These are phyloP conservation scores for Trametes elegans DNA, from an alignment of 768 basidiomycete genomes.

Conservation along the genomic window DNA sequence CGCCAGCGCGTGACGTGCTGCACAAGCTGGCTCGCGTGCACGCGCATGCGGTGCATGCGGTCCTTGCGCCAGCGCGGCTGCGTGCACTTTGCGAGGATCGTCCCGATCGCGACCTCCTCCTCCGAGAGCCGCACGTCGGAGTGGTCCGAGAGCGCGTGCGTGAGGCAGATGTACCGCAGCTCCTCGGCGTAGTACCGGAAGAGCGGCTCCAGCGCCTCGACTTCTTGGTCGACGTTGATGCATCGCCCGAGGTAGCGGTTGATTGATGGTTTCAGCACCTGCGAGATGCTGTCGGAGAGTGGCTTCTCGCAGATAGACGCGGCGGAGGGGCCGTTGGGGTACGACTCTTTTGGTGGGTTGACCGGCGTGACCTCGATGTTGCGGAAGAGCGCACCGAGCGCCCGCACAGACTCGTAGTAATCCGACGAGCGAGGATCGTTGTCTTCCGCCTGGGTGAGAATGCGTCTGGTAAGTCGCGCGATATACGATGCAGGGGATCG, in stretches of 20 bases:
- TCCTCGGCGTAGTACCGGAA: conserved; percentile 60
- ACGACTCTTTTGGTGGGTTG: conserved; percentile 26
- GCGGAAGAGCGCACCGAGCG: conserved; percentile 71
- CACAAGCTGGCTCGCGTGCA: conserved; percentile 53
- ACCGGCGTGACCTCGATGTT: conserved; percentile 36
- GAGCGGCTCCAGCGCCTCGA: conserved; percentile 32
- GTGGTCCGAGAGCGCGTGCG: conserved; percentile 66
- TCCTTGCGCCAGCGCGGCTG: conserved; percentile 58
- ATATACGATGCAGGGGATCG: conserved; percentile 1
- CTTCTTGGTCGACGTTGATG: conserved; percentile 11
- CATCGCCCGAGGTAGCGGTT: conserved; percentile 11
- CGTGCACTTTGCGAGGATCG: conserved; percentile 66
- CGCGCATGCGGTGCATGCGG: conserved; percentile 59
- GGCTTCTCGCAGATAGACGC: conserved; percentile 1
- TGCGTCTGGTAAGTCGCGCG: not conserved
- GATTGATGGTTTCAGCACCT: conserved; percentile 16
- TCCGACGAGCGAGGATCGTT: conserved; percentile 48
- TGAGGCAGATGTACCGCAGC: conserved; percentile 63
- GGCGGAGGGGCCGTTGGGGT: conserved; percentile 5
- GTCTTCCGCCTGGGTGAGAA: conserved; percentile 26
- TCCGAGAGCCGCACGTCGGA: conserved; percentile 68
- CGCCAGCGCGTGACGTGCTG: conserved; percentile 44
- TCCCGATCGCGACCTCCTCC: conserved; percentile 71
- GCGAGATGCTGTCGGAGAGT: conserved; percentile 25
- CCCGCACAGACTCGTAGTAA: conserved; percentile 68